Conservation (phyloP, 176 grass and related monocot species). For the Bolboschoenus planiculmis region DNA sequence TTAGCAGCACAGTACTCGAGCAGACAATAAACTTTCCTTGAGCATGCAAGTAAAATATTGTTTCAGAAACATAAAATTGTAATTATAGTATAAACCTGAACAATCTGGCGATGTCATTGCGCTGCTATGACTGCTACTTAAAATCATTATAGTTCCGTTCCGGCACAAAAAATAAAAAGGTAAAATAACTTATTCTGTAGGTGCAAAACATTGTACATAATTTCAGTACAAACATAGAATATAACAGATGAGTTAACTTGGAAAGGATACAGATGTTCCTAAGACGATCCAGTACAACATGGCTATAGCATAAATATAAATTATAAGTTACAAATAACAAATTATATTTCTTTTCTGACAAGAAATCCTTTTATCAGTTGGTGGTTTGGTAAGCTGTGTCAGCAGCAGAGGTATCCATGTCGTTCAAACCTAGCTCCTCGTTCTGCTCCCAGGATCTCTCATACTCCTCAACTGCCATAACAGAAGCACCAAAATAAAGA, state of each 20-base stretch:
- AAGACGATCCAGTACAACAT: not conserved
- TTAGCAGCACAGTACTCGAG: no score
- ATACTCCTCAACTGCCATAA: constrained; percentile 67
- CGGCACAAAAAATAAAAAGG: not conserved
- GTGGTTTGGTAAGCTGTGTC: constrained; percentile 53
- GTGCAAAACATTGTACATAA: not conserved
- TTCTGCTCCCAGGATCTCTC: constrained; percentile 84
- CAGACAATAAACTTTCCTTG: no score
- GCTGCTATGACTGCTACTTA: no score
- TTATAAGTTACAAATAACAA: not conserved
- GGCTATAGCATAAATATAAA: not conserved
- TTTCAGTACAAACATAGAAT: not conserved
- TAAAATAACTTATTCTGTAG: not conserved
- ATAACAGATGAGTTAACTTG: not conserved
- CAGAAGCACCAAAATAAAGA: constrained; percentile 14
- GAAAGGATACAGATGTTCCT: not conserved
- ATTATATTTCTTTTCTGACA: not conserved
- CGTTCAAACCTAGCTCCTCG: constrained; percentile 86
- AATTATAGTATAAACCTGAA: no score
- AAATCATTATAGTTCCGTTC: no score
- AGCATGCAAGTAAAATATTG: no score
- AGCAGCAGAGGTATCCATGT: constrained; percentile 90
- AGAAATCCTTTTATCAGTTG: constrained; percentile 21
- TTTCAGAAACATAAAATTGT: no score
- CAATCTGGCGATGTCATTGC: no score